phyloP scores from a whole-genome alignment of 331 rosid species.

The Spiraea crenata region DNA sequence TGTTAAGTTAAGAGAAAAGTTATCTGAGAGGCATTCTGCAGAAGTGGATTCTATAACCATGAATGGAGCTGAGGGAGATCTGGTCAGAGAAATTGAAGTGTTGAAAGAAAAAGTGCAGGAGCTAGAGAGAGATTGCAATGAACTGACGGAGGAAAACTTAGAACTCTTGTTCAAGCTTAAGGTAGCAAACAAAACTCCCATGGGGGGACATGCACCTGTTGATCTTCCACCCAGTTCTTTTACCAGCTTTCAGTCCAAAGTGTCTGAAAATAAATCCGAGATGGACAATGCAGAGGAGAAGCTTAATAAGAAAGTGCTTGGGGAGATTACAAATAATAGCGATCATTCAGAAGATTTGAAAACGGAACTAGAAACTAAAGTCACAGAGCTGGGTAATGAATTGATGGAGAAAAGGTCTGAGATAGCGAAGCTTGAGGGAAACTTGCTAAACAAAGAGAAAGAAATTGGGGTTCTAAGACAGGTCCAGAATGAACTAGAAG shows the following conservation, averaged over 20 bases:
- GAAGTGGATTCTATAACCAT: constrained; percentile 38
- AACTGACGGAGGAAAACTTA: constrained; percentile 92
- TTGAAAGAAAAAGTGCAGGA: constrained; percentile 78
- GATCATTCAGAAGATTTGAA: constrained; percentile 23
- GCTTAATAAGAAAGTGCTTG: constrained; percentile 20
- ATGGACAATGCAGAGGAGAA: constrained; percentile 34
- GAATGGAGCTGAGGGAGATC: constrained; percentile 45
- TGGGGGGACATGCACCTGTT: constrained; percentile 29
- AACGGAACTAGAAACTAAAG: constrained; percentile 46
- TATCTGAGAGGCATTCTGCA: constrained; percentile 34
- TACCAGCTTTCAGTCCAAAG: constrained; percentile 50
- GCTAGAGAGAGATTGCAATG: constrained; percentile 90
- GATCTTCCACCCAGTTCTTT: constrained; percentile 36
- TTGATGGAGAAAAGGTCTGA: constrained; percentile 40
- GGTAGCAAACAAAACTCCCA: constrained; percentile 50
- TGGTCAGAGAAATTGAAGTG: constrained; percentile 52
- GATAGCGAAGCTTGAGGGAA: constrained; percentile 54
- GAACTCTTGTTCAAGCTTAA: constrained; percentile 83
- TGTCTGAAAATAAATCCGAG: constrained; percentile 34
- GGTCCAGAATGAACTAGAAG: constrained; percentile 44
- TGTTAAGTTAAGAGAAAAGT: constrained; percentile 34
- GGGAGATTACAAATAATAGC: constrained; percentile 19
- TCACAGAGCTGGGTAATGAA: constrained; percentile 50
- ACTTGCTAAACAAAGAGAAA: constrained; percentile 57
- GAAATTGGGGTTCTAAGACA: constrained; percentile 48